These are phyloP conservation scores for Cymbomonas tetramitiformis DNA, from an alignment of 139 green algal species.

Conservation along the genomic window DNA sequence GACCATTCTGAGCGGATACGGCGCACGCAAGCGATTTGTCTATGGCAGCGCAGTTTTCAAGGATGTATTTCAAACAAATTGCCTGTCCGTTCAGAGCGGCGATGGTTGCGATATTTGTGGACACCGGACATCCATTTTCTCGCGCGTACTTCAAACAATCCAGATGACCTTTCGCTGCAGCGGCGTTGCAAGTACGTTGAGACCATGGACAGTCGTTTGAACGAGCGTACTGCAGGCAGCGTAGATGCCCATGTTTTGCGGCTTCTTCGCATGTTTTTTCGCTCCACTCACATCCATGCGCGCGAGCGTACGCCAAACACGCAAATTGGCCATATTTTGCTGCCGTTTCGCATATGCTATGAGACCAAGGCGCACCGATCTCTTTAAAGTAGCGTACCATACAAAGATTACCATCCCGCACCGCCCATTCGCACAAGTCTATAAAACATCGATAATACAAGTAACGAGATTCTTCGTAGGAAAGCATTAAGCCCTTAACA, in stretches of 20 bases:
- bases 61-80: too few species aligned
- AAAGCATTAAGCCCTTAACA: too few species aligned
- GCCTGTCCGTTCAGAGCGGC: too few species aligned
- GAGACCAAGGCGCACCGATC: neutral
- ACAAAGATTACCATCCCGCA: neutral
- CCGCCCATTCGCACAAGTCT: neutral
- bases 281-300: too few species aligned
- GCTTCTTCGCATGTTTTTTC: neutral
- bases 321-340: too few species aligned
- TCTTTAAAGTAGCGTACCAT: neutral
- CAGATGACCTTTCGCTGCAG: slow-evolving; percentile 1
- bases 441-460: too few species aligned
- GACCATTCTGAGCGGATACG: too few species aligned
- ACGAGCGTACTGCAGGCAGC: neutral
- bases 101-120: too few species aligned
- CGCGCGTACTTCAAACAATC: slow-evolving; percentile 9
- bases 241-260: neutral
- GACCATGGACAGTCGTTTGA: neutral
- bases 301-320: too few species aligned
- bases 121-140: neutral
- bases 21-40: too few species aligned
- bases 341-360: neutral
- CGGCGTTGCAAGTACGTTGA: neutral
- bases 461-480: too few species aligned
- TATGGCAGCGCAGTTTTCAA: too few species aligned